Conservation (phyloP, 805 yeast species). For the Metschnikowia continentalis region DNA sequence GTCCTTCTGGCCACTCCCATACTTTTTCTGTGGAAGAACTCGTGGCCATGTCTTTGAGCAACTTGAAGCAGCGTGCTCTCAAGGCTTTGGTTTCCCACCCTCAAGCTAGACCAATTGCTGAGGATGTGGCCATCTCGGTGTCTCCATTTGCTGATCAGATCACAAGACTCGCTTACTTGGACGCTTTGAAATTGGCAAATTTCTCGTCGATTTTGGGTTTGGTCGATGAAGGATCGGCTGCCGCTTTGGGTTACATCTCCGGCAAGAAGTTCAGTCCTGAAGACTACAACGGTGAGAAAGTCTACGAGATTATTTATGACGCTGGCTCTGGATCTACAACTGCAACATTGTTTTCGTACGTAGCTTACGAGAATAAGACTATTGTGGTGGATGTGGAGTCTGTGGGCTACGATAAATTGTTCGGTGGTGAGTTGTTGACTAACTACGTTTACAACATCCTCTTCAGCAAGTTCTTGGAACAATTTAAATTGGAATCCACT, state of each 20-base stretch:
- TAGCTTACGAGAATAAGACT: slow-evolving; percentile 40
- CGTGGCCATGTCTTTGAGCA: slow-evolving; percentile 75
- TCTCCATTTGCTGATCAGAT: slow-evolving; percentile 66
- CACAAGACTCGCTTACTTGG: slow-evolving; percentile 67
- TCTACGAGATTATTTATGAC: slow-evolving; percentile 74
- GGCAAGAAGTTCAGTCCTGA: slow-evolving; percentile 39
- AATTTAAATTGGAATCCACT: slow-evolving; percentile 35
- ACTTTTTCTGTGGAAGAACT: slow-evolving; percentile 64
- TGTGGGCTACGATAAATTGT: slow-evolving; percentile 57
- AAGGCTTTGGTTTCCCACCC: slow-evolving; percentile 49
- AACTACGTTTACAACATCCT: slow-evolving; percentile 58
- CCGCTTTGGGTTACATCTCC: slow-evolving; percentile 76
- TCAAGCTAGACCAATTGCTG: slow-evolving; percentile 46
- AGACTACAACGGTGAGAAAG: slow-evolving; percentile 34
- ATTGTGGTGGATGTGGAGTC: slow-evolving; percentile 61
- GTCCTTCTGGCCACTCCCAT: slow-evolving; percentile 28
- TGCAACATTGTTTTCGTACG: slow-evolving; percentile 75
- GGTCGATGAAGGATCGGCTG: slow-evolving; percentile 90
- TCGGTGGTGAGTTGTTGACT: slow-evolving; percentile 80
- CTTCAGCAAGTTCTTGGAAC: slow-evolving; percentile 51
- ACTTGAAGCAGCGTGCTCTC: slow-evolving; percentile 63
- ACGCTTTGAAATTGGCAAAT: slow-evolving; percentile 69
- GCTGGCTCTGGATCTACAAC: slow-evolving; percentile 90
- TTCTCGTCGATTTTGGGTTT: slow-evolving; percentile 55
- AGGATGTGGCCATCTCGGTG: slow-evolving; percentile 69